Evolutionary conservation across 2,329 filamentous ascomycete species (phyloP), one percentile per base, ranked within the genome.

Genomic region (Dryadomyces quercus-mongolicae): DNA sequence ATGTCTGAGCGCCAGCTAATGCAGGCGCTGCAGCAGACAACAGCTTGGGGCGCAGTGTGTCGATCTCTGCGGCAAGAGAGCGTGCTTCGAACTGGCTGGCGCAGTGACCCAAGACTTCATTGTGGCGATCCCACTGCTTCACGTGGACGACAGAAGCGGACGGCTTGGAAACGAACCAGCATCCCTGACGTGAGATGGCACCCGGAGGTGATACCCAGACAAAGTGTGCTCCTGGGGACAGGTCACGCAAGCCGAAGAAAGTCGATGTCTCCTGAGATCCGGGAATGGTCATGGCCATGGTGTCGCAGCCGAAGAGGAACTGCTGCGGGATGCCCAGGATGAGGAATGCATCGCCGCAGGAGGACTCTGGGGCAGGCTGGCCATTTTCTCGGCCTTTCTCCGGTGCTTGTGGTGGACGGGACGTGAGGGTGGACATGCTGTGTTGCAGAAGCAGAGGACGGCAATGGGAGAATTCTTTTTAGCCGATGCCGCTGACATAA

Each of bases 141-240:
- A 78, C 70, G 55, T 73, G 71, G 20, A 74, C 67, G 5, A 62
- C 63, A 15, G 68, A 38, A 1, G 36, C 60, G 3, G 57, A 57
- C 12, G 64, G 60, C 1, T 64, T 65, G 0, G 71, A 70, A 46
- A 72, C 64, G 54, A 83, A 69, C 80, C 80, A 84, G 62, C 76
- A 81, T 5, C 78, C 81, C 54, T 70, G 76, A 3, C 81, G 73
- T 2, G 77, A 76, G 18, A 72, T 68, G 18, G 70, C 68, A 2
- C 69, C 68, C 0, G 72, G 70, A 21, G 77, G 71, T 2, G 79
- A 70, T 31, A 76, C 72, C 79, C 80, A 84, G 55, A 83, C 68
- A 56, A 84, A 76, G 62, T 84, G 81, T 15, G 74, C 64, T 0
- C 81, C 81, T 0, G 69, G 62, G 0, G 79, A 77, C 25, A 84